phyloP scores from a whole-genome alignment of 2,329 filamentous ascomycete genomes.

The Bipolaris oryzae region DNA sequence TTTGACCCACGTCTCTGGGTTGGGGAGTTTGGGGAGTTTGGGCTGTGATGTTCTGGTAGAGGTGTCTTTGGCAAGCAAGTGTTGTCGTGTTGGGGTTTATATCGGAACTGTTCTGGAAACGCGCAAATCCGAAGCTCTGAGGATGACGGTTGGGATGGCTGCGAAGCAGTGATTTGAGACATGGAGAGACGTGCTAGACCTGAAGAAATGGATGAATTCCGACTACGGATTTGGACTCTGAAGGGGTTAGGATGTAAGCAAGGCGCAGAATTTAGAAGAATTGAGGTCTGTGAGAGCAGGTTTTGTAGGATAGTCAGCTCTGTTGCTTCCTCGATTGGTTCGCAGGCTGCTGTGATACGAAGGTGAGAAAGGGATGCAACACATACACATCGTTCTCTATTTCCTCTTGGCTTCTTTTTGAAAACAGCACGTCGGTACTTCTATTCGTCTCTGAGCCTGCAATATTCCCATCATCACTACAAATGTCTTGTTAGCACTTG shows the following conservation, averaged over 20 bases:
- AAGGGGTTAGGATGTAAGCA: background rate
- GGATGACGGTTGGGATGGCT: conserved; percentile 3
- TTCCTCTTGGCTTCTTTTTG: conserved; percentile 4
- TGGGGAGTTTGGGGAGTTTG: conserved; percentile 1
- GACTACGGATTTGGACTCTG: background rate
- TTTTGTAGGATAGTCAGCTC: background rate
- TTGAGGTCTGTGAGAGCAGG: background rate
- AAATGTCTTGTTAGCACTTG: background rate
- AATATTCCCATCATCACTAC: background rate
- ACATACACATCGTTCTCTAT: conserved; percentile 11
- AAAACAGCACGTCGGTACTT: background rate
- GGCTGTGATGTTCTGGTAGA: conserved; percentile 7
- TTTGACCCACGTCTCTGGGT: conserved; percentile 6
- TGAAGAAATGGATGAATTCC: conserved; percentile 4
- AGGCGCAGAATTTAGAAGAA: no score
- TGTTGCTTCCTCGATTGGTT: background rate
- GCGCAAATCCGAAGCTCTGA: background rate
- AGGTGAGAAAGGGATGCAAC: background rate
- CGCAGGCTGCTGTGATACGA: no score
- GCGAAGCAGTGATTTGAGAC: background rate
- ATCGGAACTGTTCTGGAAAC: conserved; percentile 5
- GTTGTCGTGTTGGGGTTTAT: conserved; percentile 6
- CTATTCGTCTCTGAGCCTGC: background rate
- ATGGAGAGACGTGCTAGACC: conserved; percentile 3
- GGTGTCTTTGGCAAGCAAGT: background rate